Conservation (phyloP, 1,139 yeast genomes). For the Hansenula lynferdii region DNA sequence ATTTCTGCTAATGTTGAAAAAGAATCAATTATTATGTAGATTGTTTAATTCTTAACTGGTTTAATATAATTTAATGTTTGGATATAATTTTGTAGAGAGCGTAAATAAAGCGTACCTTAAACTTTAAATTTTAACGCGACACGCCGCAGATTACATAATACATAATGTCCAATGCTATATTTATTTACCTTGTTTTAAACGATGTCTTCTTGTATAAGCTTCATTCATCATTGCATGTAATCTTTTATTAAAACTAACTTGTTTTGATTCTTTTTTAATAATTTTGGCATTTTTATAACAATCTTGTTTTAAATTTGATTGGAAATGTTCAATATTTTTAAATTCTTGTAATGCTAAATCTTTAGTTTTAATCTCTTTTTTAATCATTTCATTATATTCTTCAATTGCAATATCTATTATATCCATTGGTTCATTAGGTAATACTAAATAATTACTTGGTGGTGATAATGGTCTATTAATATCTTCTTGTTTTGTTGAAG, state of each 20-base stretch:
- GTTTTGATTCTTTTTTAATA: neutral
- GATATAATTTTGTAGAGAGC: too few relatives aligned
- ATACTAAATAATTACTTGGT: slow-evolving; percentile 5
- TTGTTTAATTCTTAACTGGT: too few relatives aligned
- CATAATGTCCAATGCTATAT: too few relatives aligned
- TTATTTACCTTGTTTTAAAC: too few relatives aligned
- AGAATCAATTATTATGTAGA: slow-evolving; percentile 95
- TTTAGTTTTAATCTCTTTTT: neutral
- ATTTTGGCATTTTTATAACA: slow-evolving; percentile 3
- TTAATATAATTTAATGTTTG: too few relatives aligned
- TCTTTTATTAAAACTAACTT: slow-evolving; percentile 5
- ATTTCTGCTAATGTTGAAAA: slow-evolving; percentile 95
- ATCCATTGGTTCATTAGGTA: slow-evolving; percentile 2
- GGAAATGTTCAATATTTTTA: slow-evolving; percentile 5
- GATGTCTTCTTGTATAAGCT: neutral
- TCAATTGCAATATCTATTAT: neutral
- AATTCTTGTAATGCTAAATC: slow-evolving; percentile 4
- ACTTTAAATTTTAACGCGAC: too few relatives aligned
- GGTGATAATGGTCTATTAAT: slow-evolving; percentile 5
- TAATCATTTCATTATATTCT: neutral
- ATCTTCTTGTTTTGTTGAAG: too few relatives aligned
- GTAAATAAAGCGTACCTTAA: too few relatives aligned
- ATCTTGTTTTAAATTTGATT: slow-evolving; percentile 3
- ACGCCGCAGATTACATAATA: too few relatives aligned
- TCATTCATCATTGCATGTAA: slow-evolving; percentile 2